phyloP scores from a whole-genome alignment of 257 asterid species.

The Craterostigma plantagineum region DNA sequence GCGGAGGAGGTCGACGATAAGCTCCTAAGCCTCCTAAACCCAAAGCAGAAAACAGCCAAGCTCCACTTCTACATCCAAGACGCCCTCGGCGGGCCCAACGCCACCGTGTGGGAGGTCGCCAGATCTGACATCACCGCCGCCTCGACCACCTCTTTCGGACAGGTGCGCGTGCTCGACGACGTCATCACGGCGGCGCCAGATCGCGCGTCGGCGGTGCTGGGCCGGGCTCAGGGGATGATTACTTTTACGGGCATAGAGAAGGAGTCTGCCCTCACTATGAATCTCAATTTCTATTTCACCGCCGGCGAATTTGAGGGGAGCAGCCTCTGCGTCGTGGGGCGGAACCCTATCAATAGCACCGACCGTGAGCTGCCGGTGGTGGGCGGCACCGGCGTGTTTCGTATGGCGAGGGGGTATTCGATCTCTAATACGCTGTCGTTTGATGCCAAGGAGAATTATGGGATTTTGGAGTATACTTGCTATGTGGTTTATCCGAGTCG shows the following conservation, averaged over 20 bases:
- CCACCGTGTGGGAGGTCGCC: constrained; percentile 23
- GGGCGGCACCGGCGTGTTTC: constrained; percentile 16
- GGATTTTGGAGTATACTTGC: constrained; percentile 13
- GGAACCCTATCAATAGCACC: constrained; percentile 6
- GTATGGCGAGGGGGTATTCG: constrained; percentile 13
- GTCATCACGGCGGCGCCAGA: constrained; percentile 9
- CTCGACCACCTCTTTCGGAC: constrained; percentile 12
- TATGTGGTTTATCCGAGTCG: constrained; percentile 11
- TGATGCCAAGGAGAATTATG: constrained; percentile 5
- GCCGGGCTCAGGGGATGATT: constrained; percentile 18
- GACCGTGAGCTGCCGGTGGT: constrained; percentile 17
- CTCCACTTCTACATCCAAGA: constrained; percentile 20
- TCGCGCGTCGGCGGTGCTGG: constrained; percentile 9
- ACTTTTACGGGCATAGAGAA: constrained; percentile 9
- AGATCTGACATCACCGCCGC: constrained; percentile 7
- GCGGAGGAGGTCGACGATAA: too few relatives aligned
- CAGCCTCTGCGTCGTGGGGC: constrained; percentile 10
- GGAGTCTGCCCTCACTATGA: constrained; percentile 13
- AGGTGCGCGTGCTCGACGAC: constrained; percentile 14
- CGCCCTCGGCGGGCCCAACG: constrained; percentile 10
- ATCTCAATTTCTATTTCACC: constrained; percentile 9
- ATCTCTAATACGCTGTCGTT: constrained; percentile 11
- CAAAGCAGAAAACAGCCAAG: constrained; percentile 9
- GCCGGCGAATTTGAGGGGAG: constrained; percentile 10
- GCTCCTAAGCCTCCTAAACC: constrained; percentile 2